Evolutionary conservation across 2,329 filamentous ascomycete species (phyloP).

Genomic region (Fusarium caatingaense): DNA sequence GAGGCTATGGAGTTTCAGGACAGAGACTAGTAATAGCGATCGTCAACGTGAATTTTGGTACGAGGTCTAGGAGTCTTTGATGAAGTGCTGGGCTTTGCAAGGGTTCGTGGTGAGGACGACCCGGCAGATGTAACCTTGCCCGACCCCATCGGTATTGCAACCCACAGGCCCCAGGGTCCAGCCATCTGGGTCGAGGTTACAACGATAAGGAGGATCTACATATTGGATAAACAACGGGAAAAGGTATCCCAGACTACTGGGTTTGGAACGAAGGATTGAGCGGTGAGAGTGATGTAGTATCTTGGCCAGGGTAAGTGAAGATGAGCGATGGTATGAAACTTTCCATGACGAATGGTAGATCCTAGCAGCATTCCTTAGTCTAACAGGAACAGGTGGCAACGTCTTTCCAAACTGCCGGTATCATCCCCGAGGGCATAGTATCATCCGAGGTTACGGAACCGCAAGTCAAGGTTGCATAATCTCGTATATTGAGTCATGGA

Average conservation of each 20-base stretch:
- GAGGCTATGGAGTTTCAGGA: conserved; percentile 14
- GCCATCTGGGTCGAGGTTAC: conserved; percentile 1
- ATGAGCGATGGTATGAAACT: not conserved
- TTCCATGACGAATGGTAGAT: not conserved
- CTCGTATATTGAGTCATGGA: not conserved
- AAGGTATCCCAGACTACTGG: not conserved
- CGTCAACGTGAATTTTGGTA: conserved; percentile 3
- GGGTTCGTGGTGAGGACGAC: not conserved
- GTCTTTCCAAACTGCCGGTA: not conserved
- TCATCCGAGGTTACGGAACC: not conserved
- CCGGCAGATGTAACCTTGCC: conserved; percentile 9
- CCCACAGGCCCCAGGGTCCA: not conserved
- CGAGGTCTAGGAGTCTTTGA: not conserved
- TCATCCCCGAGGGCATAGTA: not conserved
- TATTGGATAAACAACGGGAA: not conserved
- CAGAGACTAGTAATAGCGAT: conserved; percentile 13
- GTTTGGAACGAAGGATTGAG: not conserved
- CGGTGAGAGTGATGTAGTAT: not conserved
- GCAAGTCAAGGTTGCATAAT: not conserved
- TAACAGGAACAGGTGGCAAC: not conserved
- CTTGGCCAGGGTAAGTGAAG: not conserved
- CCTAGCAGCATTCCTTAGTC: not conserved
- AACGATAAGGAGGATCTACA: conserved; percentile 10
- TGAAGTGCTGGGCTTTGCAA: not conserved
- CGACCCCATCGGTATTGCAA: not conserved